Evolutionary conservation across 2,329 filamentous ascomycete genomes (phyloP), one percentile per base, ranked within the genome.

Genomic region (Ophiostoma populinum): DNA sequence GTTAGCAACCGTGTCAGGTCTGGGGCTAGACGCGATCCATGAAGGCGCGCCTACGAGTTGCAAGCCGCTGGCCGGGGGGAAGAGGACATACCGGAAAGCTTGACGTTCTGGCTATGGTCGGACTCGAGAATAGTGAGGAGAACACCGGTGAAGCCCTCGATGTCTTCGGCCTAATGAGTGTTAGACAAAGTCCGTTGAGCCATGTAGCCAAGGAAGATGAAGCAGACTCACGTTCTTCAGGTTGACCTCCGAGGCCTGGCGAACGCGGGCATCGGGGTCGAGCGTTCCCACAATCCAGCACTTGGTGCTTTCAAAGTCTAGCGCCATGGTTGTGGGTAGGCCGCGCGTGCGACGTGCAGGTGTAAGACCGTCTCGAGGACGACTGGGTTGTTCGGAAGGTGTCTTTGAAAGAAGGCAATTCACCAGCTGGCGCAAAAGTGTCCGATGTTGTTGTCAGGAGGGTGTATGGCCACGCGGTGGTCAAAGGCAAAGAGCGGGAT

Each of bases 61-160:
- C n/a, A n/a, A n/a, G n/a, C n/a, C n/a, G n/a, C n/a, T n/a, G n/a
- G n/a, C n/a, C n/a, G n/a, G n/a, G n/a, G n/a, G n/a, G n/a, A n/a
- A n/a, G n/a, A n/a, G n/a, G n/a, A 24, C 15, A 5, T 79, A 95
- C 87, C 82, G 42, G 87, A 87, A 39, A 94, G 68, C 51, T 86
- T 79, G 47, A 94, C 73, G 43, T 77, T 77, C 49, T 74, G 67
- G 47, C 92, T 80, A 58, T 86, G 80, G 59, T 98, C 90, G 42
- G 71, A 70, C 60, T 92, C 79, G 47, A 95, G 65, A 50, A 98
- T 85, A 54, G 92, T 82, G 50, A 94, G 67, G 43, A 95, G 73
- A 48, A 82, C 81, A 56, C 90, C 81, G 53, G 81, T 78, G 57
- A 98, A 95, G 45, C 86, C 86, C 42, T 80, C 67, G 56, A 86